Conservation (phyloP, 2,329 filamentous ascomycete species). For the Hymenoscyphus salicellus region DNA sequence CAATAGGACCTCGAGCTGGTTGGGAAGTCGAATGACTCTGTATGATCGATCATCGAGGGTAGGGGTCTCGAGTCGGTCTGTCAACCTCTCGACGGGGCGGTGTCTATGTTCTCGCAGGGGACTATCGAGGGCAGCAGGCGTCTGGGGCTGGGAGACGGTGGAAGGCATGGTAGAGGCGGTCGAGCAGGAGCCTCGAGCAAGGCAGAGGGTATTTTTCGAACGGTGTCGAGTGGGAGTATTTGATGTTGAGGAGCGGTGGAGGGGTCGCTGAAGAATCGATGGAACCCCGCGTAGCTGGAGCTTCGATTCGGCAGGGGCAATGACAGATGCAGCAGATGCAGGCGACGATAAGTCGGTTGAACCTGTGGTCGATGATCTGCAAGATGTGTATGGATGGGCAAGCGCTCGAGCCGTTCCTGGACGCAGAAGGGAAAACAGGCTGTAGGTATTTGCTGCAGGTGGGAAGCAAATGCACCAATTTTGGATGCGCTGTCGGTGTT, state of each 20-base stretch:
- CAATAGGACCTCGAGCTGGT: conserved; percentile 84
- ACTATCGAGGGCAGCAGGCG: conserved; percentile 29
- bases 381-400: background rate
- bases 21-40: conserved; percentile 80
- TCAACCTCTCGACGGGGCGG: conserved; percentile 43
- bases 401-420: conserved; percentile 1
- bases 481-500: background rate
- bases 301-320: background rate
- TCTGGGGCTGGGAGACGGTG: conserved; percentile 35
- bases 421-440: background rate
- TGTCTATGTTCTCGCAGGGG: conserved; percentile 34
- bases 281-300: conserved; percentile 10
- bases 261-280: conserved; percentile 3
- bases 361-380: background rate
- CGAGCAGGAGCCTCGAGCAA: conserved; percentile 19
- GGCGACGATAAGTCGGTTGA: background rate
- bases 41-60: conserved; percentile 84
- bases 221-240: conserved; percentile 5
- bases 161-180: conserved; percentile 31
- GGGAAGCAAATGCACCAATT: background rate
- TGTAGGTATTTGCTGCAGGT: background rate
- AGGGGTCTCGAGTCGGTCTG: conserved; percentile 76
- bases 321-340: background rate
- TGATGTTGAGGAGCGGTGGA: conserved; percentile 10
- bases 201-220: background rate